Percentiles rank a stretch among this genome's conserved stretches.
Evolutionary conservation across 768 basidiomycete species (phyloP).

Genomic region (Mycena alexandri): DNA sequence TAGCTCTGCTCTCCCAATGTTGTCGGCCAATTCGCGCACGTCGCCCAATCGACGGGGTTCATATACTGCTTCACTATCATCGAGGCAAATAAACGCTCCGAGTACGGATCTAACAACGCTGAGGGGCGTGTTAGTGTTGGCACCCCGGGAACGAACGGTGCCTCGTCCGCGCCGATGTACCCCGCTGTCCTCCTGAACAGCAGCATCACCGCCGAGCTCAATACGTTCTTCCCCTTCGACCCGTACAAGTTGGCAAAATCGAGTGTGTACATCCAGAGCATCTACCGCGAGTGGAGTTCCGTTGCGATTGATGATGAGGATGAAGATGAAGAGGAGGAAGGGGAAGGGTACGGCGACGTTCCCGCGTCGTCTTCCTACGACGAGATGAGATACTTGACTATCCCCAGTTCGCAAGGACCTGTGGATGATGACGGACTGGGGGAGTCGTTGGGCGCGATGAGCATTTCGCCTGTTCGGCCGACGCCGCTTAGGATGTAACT

Average conservation of each 20-base stretch:
- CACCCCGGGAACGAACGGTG: constrained; percentile 11
- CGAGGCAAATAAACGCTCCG: constrained; percentile 85
- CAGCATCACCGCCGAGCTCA: constrained; percentile 75
- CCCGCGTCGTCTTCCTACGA: constrained; percentile 6
- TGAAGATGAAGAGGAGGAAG: constrained; percentile 32
- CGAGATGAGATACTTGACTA: not conserved
- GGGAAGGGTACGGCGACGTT: constrained; percentile 14
- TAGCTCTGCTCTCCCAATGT: constrained; percentile 93
- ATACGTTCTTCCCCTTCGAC: constrained; percentile 98
- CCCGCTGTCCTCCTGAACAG: constrained; percentile 48
- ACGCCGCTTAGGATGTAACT: constrained; percentile 41
- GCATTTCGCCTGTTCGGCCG: constrained; percentile 74
- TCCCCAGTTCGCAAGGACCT: constrained; percentile 18
- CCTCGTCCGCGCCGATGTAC: constrained; percentile 36
- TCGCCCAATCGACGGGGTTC: constrained; percentile 92
- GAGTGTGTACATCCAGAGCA: constrained; percentile 77
- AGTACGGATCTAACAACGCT: constrained; percentile 52
- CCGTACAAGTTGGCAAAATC: constrained; percentile 93
- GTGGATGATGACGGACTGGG: constrained; percentile 68
- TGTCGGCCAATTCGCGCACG: constrained; percentile 92
- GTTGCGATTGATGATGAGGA: constrained; percentile 81
- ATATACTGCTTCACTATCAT: constrained; percentile 95
- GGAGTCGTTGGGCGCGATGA: constrained; percentile 83
- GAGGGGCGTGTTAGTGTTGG: constrained; percentile 32
- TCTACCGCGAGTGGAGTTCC: constrained; percentile 92